Evolutionary conservation across 108 stramenopile genomes (phyloP), one percentile per base, ranked within the genome.

Genomic region (Craspedostauros australis): DNA sequence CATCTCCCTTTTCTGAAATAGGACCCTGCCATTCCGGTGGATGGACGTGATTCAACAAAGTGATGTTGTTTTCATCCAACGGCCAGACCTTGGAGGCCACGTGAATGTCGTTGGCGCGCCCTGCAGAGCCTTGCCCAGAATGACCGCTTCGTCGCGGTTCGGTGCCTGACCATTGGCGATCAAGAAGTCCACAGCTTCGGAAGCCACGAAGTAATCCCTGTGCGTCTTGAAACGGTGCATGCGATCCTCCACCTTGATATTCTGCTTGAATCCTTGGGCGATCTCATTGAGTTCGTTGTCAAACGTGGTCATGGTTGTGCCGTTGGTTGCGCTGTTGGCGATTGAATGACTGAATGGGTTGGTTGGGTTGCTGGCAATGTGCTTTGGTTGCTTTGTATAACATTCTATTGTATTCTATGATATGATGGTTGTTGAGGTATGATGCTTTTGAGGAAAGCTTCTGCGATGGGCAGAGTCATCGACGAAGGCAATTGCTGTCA

Each of bases 11-110:
- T 9, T 49, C 44, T 20, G 54, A 60, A 24, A 24, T 54, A 23
- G 79, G 85, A 68, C 87, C 79, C 18, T 37, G 52, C 84, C 84
- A 89, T 6, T 74, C 72, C 14, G 76, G 66, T n/a, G 87, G 87
- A 60, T 85, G 82, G 6, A 85, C 83, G 40, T 87, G 46, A 49
- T 80, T 63, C 21, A 91, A 50, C 2, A 91, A 74, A 21, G 41
- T 44, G 8, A 60, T 55, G 47, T 91, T 91, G 59, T 77, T 61
- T 30, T 82, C 58, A 39, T 91, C 88, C 59, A 84, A 46, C 3
- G 88, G 88, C 68, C 79, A 79, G 37, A 87, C 60, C 42, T 69
- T 50, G 16, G 47, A 62, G 15, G 60, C 74, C 3, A 72, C 77
- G 49, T 79, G 74, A 14, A 55, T 28, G 60, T 82, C 81, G n/a